Base-by-base conservation (phyloP, 164 flowering plant species). In the Vitis vinifera region DNA sequence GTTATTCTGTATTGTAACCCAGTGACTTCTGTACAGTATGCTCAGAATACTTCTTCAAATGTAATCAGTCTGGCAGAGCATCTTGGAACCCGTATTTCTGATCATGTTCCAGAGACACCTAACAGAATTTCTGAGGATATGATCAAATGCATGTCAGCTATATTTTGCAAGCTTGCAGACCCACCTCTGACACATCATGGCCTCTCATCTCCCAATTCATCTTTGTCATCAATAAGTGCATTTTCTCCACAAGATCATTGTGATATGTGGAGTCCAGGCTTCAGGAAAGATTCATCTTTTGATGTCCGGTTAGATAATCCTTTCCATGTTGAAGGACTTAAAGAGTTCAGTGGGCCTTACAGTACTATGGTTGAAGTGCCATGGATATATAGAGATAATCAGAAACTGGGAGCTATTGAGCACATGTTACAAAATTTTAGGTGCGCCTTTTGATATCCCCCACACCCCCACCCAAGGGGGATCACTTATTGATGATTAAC, bases 301-400 rank as follows among this genome's bases (percentile, higher is more conserved):
- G 97, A 93, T 77, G 82, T 80, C 60, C 79, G 85, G 23, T 78
- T 89, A 67, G 97, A 90, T 76, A 90, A 90, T 64, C 93, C 96
- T 62, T 90, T 91, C 68, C 88, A 79, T 72, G 84, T 95, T 30
- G 92, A 90, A 76, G 94, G 91, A 29, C 76, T 84, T 10, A 87
- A 88, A 76, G 99, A 90, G 72, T 89, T 88, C 67, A 86, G 97
- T 79, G 98, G 98, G 12, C 97, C 96, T 51, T 93, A 93, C 80
- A 91, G 92, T 84, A 85, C 93, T 62, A 89, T 93, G 97, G 78
- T 95, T 74, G 99, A 93, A 82, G 88, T 95, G 37, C 83, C 84
- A 4, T 77, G 85, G 80, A 81, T 95, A 67, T 84, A 85, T 69
- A 79, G 91, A 77, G 91, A 93, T 70, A 80, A 64, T 68, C 79